Conservation (phyloP, 768 basidiomycete species). For the Termitomyces eurrhizus region DNA sequence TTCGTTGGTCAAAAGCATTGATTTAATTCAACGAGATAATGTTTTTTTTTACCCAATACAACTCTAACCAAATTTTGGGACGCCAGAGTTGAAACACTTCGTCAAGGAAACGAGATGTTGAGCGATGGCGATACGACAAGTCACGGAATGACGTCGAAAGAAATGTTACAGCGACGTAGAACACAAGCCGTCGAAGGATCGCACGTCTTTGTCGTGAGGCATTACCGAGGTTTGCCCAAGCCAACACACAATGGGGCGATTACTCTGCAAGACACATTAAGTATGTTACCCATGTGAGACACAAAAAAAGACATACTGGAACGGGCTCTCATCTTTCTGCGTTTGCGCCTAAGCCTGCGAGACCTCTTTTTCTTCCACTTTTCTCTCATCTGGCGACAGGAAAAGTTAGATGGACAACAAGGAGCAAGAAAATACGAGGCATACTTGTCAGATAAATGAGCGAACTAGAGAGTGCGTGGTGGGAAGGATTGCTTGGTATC, state of each 20-base stretch:
- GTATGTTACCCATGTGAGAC: background rate
- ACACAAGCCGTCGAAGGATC: slow-evolving; percentile 5
- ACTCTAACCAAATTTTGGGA: slow-evolving; percentile 4
- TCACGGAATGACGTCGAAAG: slow-evolving; percentile 17
- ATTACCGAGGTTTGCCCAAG: slow-evolving; percentile 20
- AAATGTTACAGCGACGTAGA: background rate
- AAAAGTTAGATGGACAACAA: background rate
- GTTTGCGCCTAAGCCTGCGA: slow-evolving; percentile 88
- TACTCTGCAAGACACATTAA: slow-evolving; percentile 29
- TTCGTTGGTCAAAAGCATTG: background rate
- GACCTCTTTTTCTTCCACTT: slow-evolving; percentile 98
- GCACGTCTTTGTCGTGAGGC: slow-evolving; percentile 10
- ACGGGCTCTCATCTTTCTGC: slow-evolving; percentile 95
- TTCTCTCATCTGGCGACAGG: slow-evolving; percentile 72
- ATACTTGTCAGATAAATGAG: slow-evolving; percentile 30
- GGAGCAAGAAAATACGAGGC: slow-evolving; percentile 9
- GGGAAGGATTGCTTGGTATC: slow-evolving; percentile 7
- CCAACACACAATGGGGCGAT: slow-evolving; percentile 23
- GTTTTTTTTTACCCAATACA: slow-evolving; percentile 12
- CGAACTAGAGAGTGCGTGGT: slow-evolving; percentile 21
- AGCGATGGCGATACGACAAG: slow-evolving; percentile 20
- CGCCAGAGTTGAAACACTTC: slow-evolving; percentile 9
- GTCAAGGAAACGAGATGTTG: slow-evolving; percentile 5
- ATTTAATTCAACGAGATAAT: slow-evolving; percentile 10
- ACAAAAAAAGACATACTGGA: slow-evolving; percentile 61